Conservation (phyloP, 129 eudicot genomes). For the Scalesia atractyloides region DNA sequence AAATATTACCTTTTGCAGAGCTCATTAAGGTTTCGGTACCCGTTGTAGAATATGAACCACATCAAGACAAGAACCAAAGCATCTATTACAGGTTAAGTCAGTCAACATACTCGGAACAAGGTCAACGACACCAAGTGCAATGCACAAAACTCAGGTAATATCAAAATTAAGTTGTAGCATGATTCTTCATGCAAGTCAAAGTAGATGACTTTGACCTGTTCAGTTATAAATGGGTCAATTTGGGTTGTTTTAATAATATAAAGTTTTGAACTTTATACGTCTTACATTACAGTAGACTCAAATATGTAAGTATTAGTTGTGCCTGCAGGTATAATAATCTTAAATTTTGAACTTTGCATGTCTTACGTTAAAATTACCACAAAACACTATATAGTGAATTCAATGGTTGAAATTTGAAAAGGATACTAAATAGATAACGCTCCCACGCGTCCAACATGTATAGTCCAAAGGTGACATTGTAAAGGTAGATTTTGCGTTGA, state of each 20-base stretch:
- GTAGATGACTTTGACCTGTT: neutral
- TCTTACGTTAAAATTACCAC: neutral
- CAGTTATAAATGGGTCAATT: neutral
- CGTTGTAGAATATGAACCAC: constrained; percentile 76
- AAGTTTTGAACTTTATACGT: no score
- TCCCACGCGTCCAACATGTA: constrained; percentile 99
- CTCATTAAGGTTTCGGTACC: constrained; percentile 43
- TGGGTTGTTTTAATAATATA: neutral
- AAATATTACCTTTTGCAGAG: constrained; percentile 52
- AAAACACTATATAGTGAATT: neutral
- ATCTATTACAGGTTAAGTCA: constrained; percentile 46
- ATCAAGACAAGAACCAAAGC: constrained; percentile 60
- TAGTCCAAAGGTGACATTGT: constrained; percentile 89
- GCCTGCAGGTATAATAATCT: neutral
- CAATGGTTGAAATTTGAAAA: constrained; percentile 15
- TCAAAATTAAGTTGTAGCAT: neutral
- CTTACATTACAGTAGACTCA: neutral
- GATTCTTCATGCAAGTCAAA: neutral
- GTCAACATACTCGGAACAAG: constrained; percentile 11
- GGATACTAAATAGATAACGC: constrained; percentile 97
- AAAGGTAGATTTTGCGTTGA: constrained; percentile 82
- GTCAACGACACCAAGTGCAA: constrained; percentile 1
- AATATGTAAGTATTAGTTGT: neutral
- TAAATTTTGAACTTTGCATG: neutral
- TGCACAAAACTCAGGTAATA: neutral